Evolutionary conservation across 2,329 filamentous ascomycete species (phyloP), one percentile per base, ranked within the genome.

Genomic region (Clonostachys rosea): DNA sequence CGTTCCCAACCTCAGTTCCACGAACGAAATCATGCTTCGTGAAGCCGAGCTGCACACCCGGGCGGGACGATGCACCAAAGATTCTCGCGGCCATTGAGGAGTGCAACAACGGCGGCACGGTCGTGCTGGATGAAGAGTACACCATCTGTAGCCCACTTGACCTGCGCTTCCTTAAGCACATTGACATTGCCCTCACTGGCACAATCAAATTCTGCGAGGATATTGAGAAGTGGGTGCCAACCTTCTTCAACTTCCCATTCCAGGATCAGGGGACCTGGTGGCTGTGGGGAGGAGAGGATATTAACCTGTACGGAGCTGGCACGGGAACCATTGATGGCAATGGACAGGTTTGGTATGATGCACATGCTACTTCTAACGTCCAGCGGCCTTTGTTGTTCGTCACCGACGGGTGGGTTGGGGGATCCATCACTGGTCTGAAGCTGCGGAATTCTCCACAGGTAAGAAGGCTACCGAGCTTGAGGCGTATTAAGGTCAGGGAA

Each of bases 201-300:
- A 74, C 73, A 16, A 72, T 87, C 18, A 68, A 76, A 47, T 88
- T 88, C 65, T 79, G 76, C 47, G 75, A 83, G 44, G 80, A 88
- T 58, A 83, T 82, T 2, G 74, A 80, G 52, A 87, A 87, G 63
- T 88, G 85, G 85, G 74, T 83, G 52, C 72, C 71, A 10, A 74
- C 86, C 56, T 71, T 75, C 37, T 87, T 87, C 70, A 75, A 75
- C 46, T 81, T 84, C 24, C 69, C 67, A 6, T 89, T 80, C 65
- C 85, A 88, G 54, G 85, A 86, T 50, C 75, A 78, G 80, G 62
- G 79, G 1, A 53, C 55, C 8, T 61, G 61, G 47, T 64, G 62
- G 62, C 55, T 53, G 39, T 55, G 61, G 45, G 62, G 62, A 9
- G 62, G 62, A 17, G 49, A 58, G 34, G 62, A 65, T 36, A 57